Percentiles rank a stretch among this genome's conserved stretches.
Evolutionary conservation across 1,284 basidiomycete genomes (phyloP).

Genomic region (Pterulicium gracile): DNA sequence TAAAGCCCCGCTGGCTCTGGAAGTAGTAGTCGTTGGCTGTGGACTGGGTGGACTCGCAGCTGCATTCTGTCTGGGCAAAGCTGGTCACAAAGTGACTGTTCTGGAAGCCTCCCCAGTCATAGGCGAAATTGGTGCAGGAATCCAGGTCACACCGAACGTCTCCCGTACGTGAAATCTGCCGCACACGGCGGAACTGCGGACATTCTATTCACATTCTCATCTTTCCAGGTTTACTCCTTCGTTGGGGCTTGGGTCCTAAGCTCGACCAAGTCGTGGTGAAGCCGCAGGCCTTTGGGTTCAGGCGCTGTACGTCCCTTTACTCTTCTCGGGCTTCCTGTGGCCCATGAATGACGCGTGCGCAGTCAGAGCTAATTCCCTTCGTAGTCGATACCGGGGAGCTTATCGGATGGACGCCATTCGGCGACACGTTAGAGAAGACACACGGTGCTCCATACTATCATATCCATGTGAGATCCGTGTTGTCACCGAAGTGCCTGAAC

Average conservation of each 20-base stretch:
- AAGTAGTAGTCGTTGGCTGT: slow-evolving; percentile 31
- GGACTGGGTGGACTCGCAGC: slow-evolving; percentile 35
- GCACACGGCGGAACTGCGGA: too few relatives aligned
- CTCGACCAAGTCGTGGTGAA: slow-evolving; percentile 30
- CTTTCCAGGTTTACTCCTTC: slow-evolving; percentile 32
- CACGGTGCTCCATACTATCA: slow-evolving; percentile 43
- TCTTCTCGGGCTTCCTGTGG: not conserved
- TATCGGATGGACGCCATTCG: slow-evolving; percentile 33
- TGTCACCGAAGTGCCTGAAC: not conserved
- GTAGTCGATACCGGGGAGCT: slow-evolving; percentile 30
- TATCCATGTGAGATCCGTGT: slow-evolving; percentile 27
- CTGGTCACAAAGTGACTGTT: slow-evolving; percentile 33
- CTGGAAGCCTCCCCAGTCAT: slow-evolving; percentile 24
- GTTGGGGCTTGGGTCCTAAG: slow-evolving; percentile 38
- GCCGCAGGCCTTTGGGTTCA: slow-evolving; percentile 30
- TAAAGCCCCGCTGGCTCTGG: not conserved
- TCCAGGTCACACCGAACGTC: slow-evolving; percentile 33
- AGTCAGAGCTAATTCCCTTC: too few relatives aligned
- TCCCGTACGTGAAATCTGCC: not conserved
- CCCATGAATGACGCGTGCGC: not conserved
- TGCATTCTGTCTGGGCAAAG: slow-evolving; percentile 28
- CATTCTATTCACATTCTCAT: slow-evolving; percentile 22
- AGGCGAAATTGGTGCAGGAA: slow-evolving; percentile 37
- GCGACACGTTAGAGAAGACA: slow-evolving; percentile 25
- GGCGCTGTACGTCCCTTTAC: slow-evolving; percentile 28